phyloP scores from a whole-genome alignment of 2,329 filamentous ascomycete genomes.

The Fonsecaea multimorphosa region DNA sequence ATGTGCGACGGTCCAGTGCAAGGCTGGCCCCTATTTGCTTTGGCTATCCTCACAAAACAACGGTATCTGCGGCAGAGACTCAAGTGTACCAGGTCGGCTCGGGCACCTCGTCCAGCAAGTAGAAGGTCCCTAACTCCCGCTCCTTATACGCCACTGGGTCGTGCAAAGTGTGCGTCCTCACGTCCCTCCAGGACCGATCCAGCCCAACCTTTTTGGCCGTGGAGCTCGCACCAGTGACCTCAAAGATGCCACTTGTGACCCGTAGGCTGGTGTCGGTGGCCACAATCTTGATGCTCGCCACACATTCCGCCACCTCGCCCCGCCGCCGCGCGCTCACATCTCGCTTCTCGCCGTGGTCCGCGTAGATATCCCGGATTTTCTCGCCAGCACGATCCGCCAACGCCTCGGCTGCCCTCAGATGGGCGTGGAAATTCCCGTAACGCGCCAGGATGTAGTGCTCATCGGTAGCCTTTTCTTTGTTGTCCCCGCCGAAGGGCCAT shows the following conservation, averaged over 20 bases:
- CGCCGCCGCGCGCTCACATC: slow-evolving; percentile 59
- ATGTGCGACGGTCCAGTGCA: neutral
- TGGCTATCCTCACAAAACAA: too few relatives aligned
- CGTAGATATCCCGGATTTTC: slow-evolving; percentile 57
- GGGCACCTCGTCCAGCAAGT: slow-evolving; percentile 63
- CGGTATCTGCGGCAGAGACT: neutral
- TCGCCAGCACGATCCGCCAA: slow-evolving; percentile 63
- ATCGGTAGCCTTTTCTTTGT: slow-evolving; percentile 64
- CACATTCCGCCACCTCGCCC: slow-evolving; percentile 67
- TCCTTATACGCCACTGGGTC: slow-evolving; percentile 73
- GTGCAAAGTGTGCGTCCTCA: slow-evolving; percentile 70
- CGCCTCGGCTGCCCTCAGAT: slow-evolving; percentile 65
- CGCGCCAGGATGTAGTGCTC: slow-evolving; percentile 70
- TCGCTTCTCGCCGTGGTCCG: slow-evolving; percentile 50
- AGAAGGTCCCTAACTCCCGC: slow-evolving; percentile 64
- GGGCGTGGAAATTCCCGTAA: slow-evolving; percentile 69
- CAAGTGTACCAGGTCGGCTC: slow-evolving; percentile 68
- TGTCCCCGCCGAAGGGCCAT: slow-evolving; percentile 69
- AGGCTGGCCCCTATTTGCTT: neutral
- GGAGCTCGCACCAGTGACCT: slow-evolving; percentile 66
- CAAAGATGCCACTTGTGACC: slow-evolving; percentile 68
- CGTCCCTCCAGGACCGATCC: slow-evolving; percentile 70
- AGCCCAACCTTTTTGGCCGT: slow-evolving; percentile 65
- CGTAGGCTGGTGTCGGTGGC: slow-evolving; percentile 65
- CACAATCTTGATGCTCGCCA: slow-evolving; percentile 68